Evolutionary conservation across 106 monocot genomes (phyloP), one percentile per base, ranked within the genome.

Genomic region (Dioscorea zingiberensis): DNA sequence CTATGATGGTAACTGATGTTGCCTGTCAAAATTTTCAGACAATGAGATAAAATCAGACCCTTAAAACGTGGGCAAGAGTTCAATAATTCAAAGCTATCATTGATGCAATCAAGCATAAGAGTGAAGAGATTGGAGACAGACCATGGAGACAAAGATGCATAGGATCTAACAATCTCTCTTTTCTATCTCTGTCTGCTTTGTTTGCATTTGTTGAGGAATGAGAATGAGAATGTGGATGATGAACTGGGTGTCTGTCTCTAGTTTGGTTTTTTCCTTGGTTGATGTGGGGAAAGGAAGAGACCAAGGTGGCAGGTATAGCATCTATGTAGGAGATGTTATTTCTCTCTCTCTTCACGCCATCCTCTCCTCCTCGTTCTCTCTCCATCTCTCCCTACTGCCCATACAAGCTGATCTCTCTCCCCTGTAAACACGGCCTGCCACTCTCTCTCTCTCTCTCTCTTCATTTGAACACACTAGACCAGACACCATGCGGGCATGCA

Each of bases 1-100:
- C 84, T 67, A 71, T 84, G 54, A 94, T 94, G 23, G 84, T 83
- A 32, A 71, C 80, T 49, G 71, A 47, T 47, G 72, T 69, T 48
- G 68, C 84, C 88, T 88, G 74, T 61, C 72, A 56, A 56, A 24
- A 22, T 3, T 56, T 12, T 12, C 28, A 32, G 10, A 27, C 26
- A 62, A 13, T 9, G 3, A 27, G 29, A 62, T 14, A 13, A 30
- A 13, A 27, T 2, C 18, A n/a, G n/a, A n/a, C n/a, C n/a, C n/a
- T n/a, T n/a, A n/a, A n/a, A n/a, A n/a, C n/a, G n/a, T n/a, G n/a
- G n/a, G n/a, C n/a, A n/a, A n/a, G n/a, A n/a, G n/a, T n/a, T n/a
- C n/a, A n/a, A n/a, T n/a, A n/a, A n/a, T n/a, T n/a, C n/a, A 62
- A 62, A 16, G 18, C 13, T 27, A 29, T n/a, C n/a, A n/a, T 6